Evolutionary conservation across 129 eudicot species (phyloP), one percentile per base, ranked within the genome.

Genomic region (Mikania micrantha): DNA sequence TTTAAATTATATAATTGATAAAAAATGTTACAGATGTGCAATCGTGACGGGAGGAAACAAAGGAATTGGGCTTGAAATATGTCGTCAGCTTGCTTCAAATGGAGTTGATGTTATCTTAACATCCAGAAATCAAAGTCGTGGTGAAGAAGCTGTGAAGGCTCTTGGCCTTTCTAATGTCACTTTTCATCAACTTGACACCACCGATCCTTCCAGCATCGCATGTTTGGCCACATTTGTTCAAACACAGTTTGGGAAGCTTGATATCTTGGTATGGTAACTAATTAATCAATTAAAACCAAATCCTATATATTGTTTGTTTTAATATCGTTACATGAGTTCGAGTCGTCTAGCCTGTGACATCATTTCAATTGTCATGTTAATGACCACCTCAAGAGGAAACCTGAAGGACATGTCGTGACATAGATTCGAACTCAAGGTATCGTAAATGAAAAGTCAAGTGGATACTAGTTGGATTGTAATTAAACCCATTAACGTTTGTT

Each of bases 51-150:
- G 58, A 66, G 71, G 27, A 28, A 66, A 44, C 57, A 66, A 16
- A 45, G 71, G 71, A 27, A 66, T 45, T 27, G 58, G 71, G 28
- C 19, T 44, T 17, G 71, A 66, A 66, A 66, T 64, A 64, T 66
- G 71, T 66, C 71, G 59, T 17, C 71, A 66, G 17, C 60, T 66
- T 29, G 71, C 71, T 29, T 27, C 10, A 16, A 8, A 10, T 13
- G 71, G 71, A 20, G 59, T 66, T 47, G 10, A 27, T 2, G 71
- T 66, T 42, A 45, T 66, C 45, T 47, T 47, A 66, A 47, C 59
- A 66, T 28, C 71, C 4, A 66, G 59, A 66, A 47, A 47, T 10
- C 59, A 17, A 44, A 66, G 59, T 47, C 44, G n/a, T 0, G 71
- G 58, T 17, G 5, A 24, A 45, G 71, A 66, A 66, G 59, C 42